Conservation (phyloP, 1,284 basidiomycete species). For the Sparassis latifolia region DNA sequence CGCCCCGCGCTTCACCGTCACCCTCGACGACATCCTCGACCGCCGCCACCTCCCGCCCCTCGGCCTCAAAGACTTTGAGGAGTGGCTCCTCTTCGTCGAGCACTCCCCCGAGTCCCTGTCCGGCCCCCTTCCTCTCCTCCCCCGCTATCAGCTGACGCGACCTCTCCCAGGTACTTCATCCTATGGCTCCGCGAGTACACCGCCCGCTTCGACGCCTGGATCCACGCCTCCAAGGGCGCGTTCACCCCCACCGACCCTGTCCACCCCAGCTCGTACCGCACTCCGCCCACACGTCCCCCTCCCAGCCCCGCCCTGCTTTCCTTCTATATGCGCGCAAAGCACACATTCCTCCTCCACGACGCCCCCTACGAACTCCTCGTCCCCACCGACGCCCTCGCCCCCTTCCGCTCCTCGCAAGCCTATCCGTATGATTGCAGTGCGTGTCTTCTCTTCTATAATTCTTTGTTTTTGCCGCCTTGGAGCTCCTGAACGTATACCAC, state of each 20-base stretch:
- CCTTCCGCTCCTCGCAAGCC: slow-evolving; percentile 38
- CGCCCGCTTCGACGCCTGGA: slow-evolving; percentile 54
- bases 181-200: slow-evolving; percentile 70
- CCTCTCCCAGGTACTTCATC: slow-evolving; percentile 51
- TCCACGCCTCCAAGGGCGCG: slow-evolving; percentile 31
- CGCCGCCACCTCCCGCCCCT: slow-evolving; percentile 68
- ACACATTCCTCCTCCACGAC: slow-evolving; percentile 67
- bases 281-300: slow-evolving; percentile 6
- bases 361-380: slow-evolving; percentile 67
- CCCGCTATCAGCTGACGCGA: background rate
- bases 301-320: slow-evolving; percentile 45
- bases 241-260: slow-evolving; percentile 11
- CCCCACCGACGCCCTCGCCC: slow-evolving; percentile 55
- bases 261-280: slow-evolving; percentile 11
- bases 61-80: slow-evolving; percentile 74
- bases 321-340: slow-evolving; percentile 70
- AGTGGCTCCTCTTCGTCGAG: slow-evolving; percentile 73
- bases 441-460: too few species aligned
- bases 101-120: slow-evolving; percentile 63
- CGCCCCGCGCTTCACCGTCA: slow-evolving; percentile 38
- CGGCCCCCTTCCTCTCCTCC: slow-evolving; percentile 16
- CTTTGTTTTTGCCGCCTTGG: too few species aligned
- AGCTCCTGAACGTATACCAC: too few species aligned
- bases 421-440: background rate
- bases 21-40: slow-evolving; percentile 62